Conservation (phyloP, 2,329 filamentous ascomycete species). For the Claviceps fusiformis region DNA sequence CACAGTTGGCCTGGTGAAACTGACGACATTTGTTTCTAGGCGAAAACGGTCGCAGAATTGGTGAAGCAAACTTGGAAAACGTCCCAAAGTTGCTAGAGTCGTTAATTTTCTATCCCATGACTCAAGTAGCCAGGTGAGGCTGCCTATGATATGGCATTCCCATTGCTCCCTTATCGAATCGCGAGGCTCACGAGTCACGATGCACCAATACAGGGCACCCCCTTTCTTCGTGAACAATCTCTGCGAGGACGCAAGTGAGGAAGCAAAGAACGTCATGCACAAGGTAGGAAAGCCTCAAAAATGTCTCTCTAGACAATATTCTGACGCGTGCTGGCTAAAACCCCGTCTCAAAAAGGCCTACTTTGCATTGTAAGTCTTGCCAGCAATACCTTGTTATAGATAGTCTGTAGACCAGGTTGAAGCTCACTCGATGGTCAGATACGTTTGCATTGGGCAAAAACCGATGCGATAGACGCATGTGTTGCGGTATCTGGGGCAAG, state of each 20-base stretch:
- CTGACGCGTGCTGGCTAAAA: neutral
- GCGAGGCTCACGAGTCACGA: neutral
- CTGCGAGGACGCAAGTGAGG: constrained; percentile 39
- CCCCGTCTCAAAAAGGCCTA: constrained; percentile 33
- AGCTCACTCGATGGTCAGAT: constrained; percentile 23
- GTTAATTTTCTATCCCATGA: constrained; percentile 43
- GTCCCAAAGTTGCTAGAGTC: constrained; percentile 40
- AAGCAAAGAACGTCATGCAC: constrained; percentile 38
- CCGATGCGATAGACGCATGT: constrained; percentile 16
- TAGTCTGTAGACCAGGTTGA: neutral
- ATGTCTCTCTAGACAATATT: neutral
- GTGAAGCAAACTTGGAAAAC: constrained; percentile 38
- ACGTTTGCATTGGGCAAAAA: constrained; percentile 50
- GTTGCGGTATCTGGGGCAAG: no score
- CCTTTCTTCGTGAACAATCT: constrained; percentile 37
- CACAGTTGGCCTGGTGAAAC: neutral
- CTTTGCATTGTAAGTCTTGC: constrained; percentile 41
- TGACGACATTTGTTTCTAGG: constrained; percentile 22
- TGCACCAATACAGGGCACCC: constrained; percentile 29
- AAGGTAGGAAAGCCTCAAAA: constrained; percentile 28
- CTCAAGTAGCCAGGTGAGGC: constrained; percentile 32
- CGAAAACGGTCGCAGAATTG: constrained; percentile 37
- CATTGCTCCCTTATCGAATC: neutral
- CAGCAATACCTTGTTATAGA: neutral
- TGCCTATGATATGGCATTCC: neutral